These are phyloP conservation scores for Fibroporia radiculosa DNA, from an alignment of 768 basidiomycete genomes.

Conservation along the genomic window DNA sequence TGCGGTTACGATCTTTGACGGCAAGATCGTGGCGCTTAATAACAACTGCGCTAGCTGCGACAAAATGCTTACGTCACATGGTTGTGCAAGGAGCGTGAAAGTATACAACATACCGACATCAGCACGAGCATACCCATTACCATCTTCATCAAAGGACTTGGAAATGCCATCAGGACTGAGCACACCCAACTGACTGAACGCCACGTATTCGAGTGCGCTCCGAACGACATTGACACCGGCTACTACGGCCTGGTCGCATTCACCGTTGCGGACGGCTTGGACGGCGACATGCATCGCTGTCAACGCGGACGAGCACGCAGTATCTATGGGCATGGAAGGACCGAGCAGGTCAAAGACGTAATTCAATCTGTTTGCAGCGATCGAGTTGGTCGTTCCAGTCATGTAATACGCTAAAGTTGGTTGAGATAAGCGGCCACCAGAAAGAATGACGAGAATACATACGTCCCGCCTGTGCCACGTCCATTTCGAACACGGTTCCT, in stretches of 20 bases:
- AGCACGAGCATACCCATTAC: slow-evolving; percentile 29
- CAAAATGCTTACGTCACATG: slow-evolving; percentile 13
- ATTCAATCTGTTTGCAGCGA: slow-evolving; percentile 25
- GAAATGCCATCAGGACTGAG: slow-evolving; percentile 32
- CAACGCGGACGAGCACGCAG: slow-evolving; percentile 28
- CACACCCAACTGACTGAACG: slow-evolving; percentile 29
- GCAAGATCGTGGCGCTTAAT: slow-evolving; percentile 28
- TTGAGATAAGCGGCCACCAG: background rate
- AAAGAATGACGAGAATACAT: background rate
- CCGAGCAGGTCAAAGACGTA: slow-evolving; percentile 31
- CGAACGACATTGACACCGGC: slow-evolving; percentile 30
- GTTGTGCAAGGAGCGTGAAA: background rate
- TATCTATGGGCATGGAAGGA: slow-evolving; percentile 43
- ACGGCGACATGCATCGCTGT: slow-evolving; percentile 43
- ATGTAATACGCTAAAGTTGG: slow-evolving; percentile 5
- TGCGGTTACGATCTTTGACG: slow-evolving; percentile 22
- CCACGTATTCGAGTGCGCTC: slow-evolving; percentile 20
- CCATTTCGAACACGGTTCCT: slow-evolving; percentile 2
- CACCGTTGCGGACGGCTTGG: slow-evolving; percentile 34
- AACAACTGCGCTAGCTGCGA: slow-evolving; percentile 26
- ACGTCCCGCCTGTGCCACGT: slow-evolving; percentile 4
- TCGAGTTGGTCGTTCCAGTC: slow-evolving; percentile 9
- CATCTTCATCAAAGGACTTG: slow-evolving; percentile 34
- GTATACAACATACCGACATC: slow-evolving; percentile 1
- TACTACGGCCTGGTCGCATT: slow-evolving; percentile 39